Percentiles rank a stretch among this genome's conserved stretches.
Conservation (phyloP, 2,329 filamentous ascomycete genomes). For the Xylaria digitata region DNA sequence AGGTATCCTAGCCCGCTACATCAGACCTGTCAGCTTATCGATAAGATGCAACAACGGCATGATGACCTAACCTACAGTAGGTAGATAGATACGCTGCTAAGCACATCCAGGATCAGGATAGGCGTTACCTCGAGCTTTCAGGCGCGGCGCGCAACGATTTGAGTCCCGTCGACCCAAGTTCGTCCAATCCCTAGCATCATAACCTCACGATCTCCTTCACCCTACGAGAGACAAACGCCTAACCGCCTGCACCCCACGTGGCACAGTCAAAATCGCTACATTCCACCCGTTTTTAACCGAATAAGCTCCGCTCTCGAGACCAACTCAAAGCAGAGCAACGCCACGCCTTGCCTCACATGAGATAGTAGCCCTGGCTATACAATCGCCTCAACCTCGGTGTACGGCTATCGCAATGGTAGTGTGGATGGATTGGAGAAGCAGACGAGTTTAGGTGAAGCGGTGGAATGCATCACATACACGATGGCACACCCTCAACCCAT, state of each 20-base stretch:
- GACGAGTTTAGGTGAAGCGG: slow-evolving; percentile 37
- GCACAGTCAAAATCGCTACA: slow-evolving; percentile 12
- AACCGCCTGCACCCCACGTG: slow-evolving; percentile 5
- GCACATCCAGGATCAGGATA: background rate
- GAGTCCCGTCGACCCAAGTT: background rate
- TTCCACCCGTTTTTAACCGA: slow-evolving; percentile 4
- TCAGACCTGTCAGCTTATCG: slow-evolving; percentile 12
- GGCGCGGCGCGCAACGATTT: slow-evolving; percentile 29
- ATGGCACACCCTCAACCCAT: slow-evolving; percentile 46
- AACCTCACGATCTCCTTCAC: background rate
- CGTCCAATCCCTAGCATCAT: slow-evolving; percentile 17
- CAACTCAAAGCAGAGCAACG: background rate
- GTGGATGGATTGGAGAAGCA: slow-evolving; percentile 26
- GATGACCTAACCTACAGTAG: slow-evolving; percentile 9
- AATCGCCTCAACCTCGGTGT: slow-evolving; percentile 12
- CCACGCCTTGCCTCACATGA: slow-evolving; percentile 14
- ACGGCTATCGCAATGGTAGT: slow-evolving; percentile 37
- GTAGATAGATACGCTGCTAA: slow-evolving; percentile 3
- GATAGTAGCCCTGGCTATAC: slow-evolving; percentile 19
- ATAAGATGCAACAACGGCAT: slow-evolving; percentile 14
- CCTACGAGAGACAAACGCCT: slow-evolving; percentile 5
- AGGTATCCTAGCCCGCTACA: too few species aligned
- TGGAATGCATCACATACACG: slow-evolving; percentile 34
- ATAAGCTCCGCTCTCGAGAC: background rate
- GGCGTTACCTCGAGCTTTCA: slow-evolving; percentile 28